Evolutionary conservation across 202 grass and related monocot genomes (phyloP).

Genomic region (Brachypodium distachyon): DNA sequence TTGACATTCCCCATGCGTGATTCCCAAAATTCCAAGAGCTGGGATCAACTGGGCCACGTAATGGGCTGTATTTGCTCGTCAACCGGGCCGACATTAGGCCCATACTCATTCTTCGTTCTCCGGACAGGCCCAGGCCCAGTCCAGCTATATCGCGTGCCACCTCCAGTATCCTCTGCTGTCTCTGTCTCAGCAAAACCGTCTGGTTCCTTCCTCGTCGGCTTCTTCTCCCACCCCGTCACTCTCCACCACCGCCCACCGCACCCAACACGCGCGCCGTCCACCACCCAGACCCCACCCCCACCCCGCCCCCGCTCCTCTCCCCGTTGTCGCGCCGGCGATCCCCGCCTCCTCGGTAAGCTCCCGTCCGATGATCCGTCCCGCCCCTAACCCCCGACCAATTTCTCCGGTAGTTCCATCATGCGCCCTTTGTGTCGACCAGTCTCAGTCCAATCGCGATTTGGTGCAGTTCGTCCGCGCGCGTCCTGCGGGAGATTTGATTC

Average conservation of each 20-base stretch:
- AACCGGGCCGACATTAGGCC: too few relatives aligned
- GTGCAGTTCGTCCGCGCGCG: not conserved
- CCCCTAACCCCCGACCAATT: not conserved
- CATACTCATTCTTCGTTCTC: too few relatives aligned
- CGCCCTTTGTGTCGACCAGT: not conserved
- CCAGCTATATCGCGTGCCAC: not conserved
- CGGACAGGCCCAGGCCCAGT: too few relatives aligned
- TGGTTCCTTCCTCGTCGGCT: not conserved
- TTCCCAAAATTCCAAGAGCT: too few relatives aligned
- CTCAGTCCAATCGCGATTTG: not conserved
- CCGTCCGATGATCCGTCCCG: not conserved
- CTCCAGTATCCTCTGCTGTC: not conserved
- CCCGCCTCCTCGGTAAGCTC: constrained; percentile 9
- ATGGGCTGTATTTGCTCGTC: too few relatives aligned
- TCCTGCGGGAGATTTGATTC: not conserved
- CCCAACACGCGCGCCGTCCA: not conserved
- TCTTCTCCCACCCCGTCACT: too few relatives aligned
- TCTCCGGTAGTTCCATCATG: not conserved
- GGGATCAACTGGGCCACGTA: too few relatives aligned
- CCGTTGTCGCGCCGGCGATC: not conserved
- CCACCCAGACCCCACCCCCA: not conserved
- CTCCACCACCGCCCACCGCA: constrained; percentile 26
- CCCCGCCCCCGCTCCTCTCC: not conserved
- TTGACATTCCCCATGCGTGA: too few relatives aligned
- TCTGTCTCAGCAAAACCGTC: not conserved